Conservation (phyloP, 2,329 filamentous ascomycete species). For the Proliferodiscus dingleyae region DNA sequence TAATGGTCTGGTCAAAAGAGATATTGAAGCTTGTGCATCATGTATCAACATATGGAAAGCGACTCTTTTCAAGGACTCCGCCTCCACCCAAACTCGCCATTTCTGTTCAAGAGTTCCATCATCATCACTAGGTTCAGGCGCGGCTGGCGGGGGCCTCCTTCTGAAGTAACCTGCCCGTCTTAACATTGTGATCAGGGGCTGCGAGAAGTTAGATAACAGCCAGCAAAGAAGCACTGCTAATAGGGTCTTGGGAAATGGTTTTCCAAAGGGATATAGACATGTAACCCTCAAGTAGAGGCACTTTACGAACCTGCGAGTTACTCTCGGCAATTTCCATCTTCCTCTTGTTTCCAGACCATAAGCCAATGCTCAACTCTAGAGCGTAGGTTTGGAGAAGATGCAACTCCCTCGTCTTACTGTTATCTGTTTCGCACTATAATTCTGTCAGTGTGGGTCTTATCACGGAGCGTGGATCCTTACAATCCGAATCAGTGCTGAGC, state of each 20-base stretch:
- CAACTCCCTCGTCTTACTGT: constrained; percentile 45
- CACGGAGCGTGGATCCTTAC: not conserved
- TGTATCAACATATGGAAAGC: constrained; percentile 60
- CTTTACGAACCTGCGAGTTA: not conserved
- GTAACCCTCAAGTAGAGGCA: too few relatives aligned
- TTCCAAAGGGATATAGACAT: too few relatives aligned
- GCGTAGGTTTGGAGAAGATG: constrained; percentile 46
- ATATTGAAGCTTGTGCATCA: constrained; percentile 64
- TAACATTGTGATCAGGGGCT: constrained; percentile 42
- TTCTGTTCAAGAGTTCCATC: constrained; percentile 55
- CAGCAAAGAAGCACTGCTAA: too few relatives aligned
- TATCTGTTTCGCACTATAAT: constrained; percentile 41
- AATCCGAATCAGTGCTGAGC: constrained; percentile 8
- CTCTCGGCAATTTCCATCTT: constrained; percentile 57
- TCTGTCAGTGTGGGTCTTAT: not conserved
- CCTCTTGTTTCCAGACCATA: constrained; percentile 55
- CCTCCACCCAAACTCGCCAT: constrained; percentile 59
- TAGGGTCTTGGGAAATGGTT: too few relatives aligned
- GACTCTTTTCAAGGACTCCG: constrained; percentile 65
- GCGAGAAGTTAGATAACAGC: constrained; percentile 44
- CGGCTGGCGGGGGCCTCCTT: constrained; percentile 50
- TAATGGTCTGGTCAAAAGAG: constrained; percentile 57
- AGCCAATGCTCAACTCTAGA: constrained; percentile 46
- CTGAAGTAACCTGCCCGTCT: constrained; percentile 37
- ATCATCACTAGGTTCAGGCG: constrained; percentile 48